Evolutionary conservation across 228 moss, liverwort and hornwort genomes (phyloP).

Genomic region (Sphagnum magellanicum): DNA sequence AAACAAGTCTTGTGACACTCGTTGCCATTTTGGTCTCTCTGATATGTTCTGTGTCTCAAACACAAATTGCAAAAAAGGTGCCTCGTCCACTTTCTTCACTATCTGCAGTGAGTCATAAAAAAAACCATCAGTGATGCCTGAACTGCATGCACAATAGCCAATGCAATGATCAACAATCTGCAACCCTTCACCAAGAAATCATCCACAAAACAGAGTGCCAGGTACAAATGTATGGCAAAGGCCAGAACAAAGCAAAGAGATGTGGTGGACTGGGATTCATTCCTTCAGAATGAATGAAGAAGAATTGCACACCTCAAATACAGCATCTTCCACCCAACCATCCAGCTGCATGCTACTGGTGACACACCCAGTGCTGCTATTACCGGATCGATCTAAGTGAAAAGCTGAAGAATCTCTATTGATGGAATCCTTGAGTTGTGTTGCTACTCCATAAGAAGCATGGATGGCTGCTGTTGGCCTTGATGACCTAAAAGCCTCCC

Average conservation of each 20-base stretch:
- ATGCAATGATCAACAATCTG: background rate
- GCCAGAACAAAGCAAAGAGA: background rate
- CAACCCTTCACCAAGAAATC: background rate
- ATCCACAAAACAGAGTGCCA: background rate
- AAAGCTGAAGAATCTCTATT: background rate
- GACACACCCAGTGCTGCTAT: background rate
- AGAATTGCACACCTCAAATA: constrained; percentile 27
- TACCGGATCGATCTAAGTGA: background rate
- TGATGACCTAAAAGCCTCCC: background rate
- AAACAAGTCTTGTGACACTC: constrained; percentile 45
- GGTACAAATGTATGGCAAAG: background rate
- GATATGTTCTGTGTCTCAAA: constrained; percentile 23
- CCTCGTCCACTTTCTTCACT: constrained; percentile 74
- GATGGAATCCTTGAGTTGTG: background rate
- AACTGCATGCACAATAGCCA: background rate
- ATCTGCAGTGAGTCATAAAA: constrained; percentile 32
- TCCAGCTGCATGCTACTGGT: constrained; percentile 18
- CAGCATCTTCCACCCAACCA: constrained; percentile 45
- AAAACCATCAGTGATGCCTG: background rate
- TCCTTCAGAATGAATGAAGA: background rate
- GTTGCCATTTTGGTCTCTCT: constrained; percentile 29
- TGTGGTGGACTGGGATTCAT: background rate
- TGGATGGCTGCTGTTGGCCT: background rate
- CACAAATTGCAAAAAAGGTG: constrained; percentile 72
- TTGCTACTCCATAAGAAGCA: background rate